These are phyloP conservation scores for Arthrobotrys pseudoclavata DNA, from an alignment of 2,329 filamentous ascomycete species.

Conservation along the genomic window DNA sequence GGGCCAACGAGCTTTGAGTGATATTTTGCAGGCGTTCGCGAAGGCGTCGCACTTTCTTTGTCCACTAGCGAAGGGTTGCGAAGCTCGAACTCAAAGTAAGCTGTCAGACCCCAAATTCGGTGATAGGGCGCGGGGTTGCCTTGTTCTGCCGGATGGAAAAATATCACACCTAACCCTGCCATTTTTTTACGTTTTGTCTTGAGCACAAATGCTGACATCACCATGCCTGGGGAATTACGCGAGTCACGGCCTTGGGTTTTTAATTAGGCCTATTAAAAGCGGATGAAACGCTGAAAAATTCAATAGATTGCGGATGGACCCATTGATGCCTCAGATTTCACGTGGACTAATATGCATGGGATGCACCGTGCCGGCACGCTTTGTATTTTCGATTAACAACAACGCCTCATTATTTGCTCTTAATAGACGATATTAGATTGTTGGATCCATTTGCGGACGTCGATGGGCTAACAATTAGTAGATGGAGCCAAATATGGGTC, in stretches of 20 bases:
- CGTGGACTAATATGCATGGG: conserved; percentile 52
- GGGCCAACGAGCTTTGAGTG: conserved; percentile 56
- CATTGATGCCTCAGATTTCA: conserved; percentile 52
- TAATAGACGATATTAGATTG: conserved; percentile 37
- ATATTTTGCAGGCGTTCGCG: conserved; percentile 32
- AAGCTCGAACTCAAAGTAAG: conserved; percentile 39
- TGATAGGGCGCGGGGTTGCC: conserved; percentile 50
- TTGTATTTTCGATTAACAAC: conserved; percentile 46
- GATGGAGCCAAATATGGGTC: conserved; percentile 10
- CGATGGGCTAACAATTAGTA: conserved; percentile 8
- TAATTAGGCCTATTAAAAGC: conserved; percentile 39
- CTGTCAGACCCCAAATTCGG: conserved; percentile 58
- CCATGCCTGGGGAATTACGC: conserved; percentile 52
- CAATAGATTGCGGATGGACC: conserved; percentile 40
- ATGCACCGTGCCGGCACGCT: conserved; percentile 55
- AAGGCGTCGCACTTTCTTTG: conserved; percentile 25
- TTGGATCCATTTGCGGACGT: conserved; percentile 17
- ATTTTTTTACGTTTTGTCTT: conserved; percentile 46
- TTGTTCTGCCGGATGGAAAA: conserved; percentile 46
- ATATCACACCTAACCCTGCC: conserved; percentile 25
- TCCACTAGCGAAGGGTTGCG: conserved; percentile 18
- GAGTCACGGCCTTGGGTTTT: conserved; percentile 51
- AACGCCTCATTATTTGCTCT: conserved; percentile 43
- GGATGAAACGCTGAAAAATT: conserved; percentile 47
- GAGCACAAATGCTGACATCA: conserved; percentile 52